A percentile compares a stretch with the other conserved stretches of the same genome.
These are phyloP conservation scores for Pseudogymnoascus sp. DNA, from an alignment of 2,329 filamentous ascomycete species.

Conservation along the genomic window DNA sequence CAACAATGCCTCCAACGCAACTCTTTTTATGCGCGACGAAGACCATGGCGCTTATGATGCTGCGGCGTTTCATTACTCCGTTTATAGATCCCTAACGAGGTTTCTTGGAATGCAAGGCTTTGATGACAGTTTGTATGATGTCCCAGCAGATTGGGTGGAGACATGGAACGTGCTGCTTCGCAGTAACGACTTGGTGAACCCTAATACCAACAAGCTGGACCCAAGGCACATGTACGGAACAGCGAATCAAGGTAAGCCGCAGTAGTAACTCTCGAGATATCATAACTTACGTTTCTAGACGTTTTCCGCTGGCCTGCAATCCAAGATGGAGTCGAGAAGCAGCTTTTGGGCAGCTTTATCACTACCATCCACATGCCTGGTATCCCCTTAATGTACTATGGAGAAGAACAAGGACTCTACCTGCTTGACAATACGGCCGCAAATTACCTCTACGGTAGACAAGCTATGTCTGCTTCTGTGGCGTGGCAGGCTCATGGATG, in stretches of 20 bases:
- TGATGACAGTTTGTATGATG: slow-evolving; percentile 28
- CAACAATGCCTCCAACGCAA: slow-evolving; percentile 10
- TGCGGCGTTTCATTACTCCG: slow-evolving; percentile 54
- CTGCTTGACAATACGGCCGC: slow-evolving; percentile 53
- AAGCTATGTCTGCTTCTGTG: slow-evolving; percentile 50
- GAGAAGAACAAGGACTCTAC: slow-evolving; percentile 59
- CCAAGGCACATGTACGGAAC: slow-evolving; percentile 56
- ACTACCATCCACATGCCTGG: slow-evolving; percentile 52
- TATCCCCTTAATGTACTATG: slow-evolving; percentile 53
- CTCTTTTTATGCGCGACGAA: slow-evolving; percentile 35
- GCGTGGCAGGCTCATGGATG: slow-evolving; percentile 60
- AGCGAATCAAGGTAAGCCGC: slow-evolving; percentile 39
- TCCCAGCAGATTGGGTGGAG: slow-evolving; percentile 42
- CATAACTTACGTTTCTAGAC: slow-evolving; percentile 45
- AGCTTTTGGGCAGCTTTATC: slow-evolving; percentile 51
- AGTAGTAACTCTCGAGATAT: slow-evolving; percentile 37
- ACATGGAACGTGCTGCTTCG: slow-evolving; percentile 46
- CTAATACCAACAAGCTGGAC: slow-evolving; percentile 52
- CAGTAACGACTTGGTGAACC: slow-evolving; percentile 52
- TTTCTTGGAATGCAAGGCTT: slow-evolving; percentile 49
- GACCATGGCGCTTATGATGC: slow-evolving; percentile 48
- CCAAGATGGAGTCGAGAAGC: slow-evolving; percentile 46
- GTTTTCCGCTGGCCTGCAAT: slow-evolving; percentile 58
- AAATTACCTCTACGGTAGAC: slow-evolving; percentile 58
- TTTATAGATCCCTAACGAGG: slow-evolving; percentile 53